phyloP scores from a whole-genome alignment of 257 asterid genomes.

The Avicennia marina region DNA sequence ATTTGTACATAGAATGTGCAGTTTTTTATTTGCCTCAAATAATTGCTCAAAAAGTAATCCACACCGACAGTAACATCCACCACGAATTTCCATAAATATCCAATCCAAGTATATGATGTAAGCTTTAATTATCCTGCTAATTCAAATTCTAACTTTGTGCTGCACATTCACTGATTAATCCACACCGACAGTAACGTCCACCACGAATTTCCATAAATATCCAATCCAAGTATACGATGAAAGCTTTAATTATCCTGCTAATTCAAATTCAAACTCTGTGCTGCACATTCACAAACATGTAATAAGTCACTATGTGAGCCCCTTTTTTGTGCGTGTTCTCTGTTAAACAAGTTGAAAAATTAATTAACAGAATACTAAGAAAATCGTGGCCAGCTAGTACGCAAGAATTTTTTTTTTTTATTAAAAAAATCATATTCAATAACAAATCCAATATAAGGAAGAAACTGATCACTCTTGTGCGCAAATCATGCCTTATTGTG shows the following conservation, averaged over 20 bases:
- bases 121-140: not conserved
- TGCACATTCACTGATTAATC: too few relatives aligned
- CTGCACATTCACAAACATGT: not conserved
- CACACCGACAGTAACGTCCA: not conserved
- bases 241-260: not conserved
- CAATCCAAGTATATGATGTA: constrained; percentile 3
- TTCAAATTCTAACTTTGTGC: constrained; percentile 12
- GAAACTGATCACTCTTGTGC: not conserved
- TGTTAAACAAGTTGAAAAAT: not conserved
- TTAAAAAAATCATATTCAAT: too few relatives aligned
- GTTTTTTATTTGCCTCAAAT: too few relatives aligned
- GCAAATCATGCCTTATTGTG: not conserved
- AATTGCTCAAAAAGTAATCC: not conserved
- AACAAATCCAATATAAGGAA: not conserved
- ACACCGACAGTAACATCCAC: not conserved
- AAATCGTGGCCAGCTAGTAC: not conserved
- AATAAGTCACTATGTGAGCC: not conserved
- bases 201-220: not conserved
- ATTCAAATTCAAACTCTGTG: not conserved
- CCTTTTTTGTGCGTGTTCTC: not conserved
- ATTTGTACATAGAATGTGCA: too few relatives aligned
- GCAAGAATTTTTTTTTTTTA: not conserved
- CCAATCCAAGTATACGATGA: constrained; percentile 4
- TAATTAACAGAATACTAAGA: not conserved
- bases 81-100: not conserved